Evolutionary conservation across 495 filamentous ascomycete species (phyloP).

Genomic region (Chlorociboria aeruginascens): DNA sequence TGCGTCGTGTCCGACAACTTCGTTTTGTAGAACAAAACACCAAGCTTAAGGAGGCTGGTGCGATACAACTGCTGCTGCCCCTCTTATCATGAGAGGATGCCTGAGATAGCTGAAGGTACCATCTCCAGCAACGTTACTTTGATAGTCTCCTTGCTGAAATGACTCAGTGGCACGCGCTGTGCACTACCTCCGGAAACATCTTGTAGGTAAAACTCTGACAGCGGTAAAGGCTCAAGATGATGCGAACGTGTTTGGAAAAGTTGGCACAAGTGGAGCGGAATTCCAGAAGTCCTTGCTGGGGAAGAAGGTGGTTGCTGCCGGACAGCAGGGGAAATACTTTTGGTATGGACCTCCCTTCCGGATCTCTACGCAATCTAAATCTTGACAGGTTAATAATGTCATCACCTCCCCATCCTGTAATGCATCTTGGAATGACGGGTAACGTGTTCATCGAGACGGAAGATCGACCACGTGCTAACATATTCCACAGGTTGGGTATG

Average conservation of each 20-base stretch:
- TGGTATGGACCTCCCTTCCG: slow-evolving; percentile 37
- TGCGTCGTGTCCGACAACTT: too few species aligned
- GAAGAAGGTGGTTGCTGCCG: slow-evolving; percentile 61
- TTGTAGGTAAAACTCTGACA: slow-evolving; percentile 71
- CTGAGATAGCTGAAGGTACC: slow-evolving; percentile 65
- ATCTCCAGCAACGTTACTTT: not conserved
- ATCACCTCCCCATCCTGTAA: slow-evolving; percentile 70
- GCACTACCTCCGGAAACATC: slow-evolving; percentile 65
- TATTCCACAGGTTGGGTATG: slow-evolving; percentile 55
- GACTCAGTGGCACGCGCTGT: slow-evolving; percentile 64
- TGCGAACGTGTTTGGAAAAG: slow-evolving; percentile 75
- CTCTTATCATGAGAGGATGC: slow-evolving; percentile 44
- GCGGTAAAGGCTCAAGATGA: slow-evolving; percentile 64
- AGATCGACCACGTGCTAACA: slow-evolving; percentile 17
- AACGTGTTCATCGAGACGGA: not conserved
- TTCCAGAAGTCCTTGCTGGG: slow-evolving; percentile 64
- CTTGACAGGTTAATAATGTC: slow-evolving; percentile 43
- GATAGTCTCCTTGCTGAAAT: not conserved
- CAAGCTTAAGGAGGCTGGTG: too few species aligned
- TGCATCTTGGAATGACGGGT: slow-evolving; percentile 80
- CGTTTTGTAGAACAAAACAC: not conserved
- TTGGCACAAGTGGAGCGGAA: slow-evolving; percentile 58
- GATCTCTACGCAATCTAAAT: not conserved
- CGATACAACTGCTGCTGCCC: not conserved
- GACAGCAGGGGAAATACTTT: slow-evolving; percentile 92